These are phyloP conservation scores for Pelagophyceae sp. DNA, from an alignment of 352 stramenopile genomes.

Conservation along the genomic window DNA sequence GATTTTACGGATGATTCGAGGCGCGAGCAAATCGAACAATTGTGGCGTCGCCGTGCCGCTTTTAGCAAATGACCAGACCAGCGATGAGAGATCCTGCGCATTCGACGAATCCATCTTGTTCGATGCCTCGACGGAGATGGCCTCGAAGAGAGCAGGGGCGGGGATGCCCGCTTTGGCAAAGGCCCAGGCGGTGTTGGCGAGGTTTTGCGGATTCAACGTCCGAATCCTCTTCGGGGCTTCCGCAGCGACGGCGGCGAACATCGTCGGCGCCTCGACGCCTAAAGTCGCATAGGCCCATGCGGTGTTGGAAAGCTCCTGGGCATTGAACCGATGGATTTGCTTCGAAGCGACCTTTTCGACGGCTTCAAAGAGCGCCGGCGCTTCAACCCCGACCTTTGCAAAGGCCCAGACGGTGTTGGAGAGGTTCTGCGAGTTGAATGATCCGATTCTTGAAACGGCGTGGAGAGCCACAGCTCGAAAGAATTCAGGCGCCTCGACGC, in stretches of 20 bases:
- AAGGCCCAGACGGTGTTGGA: too few relatives aligned
- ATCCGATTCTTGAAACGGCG: too few relatives aligned
- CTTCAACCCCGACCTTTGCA: background rate
- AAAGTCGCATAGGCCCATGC: background rate
- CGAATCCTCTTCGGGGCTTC: background rate
- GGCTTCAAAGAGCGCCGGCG: background rate
- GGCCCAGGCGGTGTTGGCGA: background rate
- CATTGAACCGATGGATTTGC: background rate
- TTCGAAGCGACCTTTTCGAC: background rate
- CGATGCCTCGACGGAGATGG: too few relatives aligned
- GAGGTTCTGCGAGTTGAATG: too few relatives aligned
- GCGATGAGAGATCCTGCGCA: too few relatives aligned
- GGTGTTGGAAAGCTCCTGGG: background rate
- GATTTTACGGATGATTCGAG: too few relatives aligned
- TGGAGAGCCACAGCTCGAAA: too few relatives aligned
- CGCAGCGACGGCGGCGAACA: background rate
- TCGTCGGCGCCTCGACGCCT: background rate
- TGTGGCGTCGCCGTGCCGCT: too few relatives aligned
- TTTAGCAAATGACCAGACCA: too few relatives aligned
- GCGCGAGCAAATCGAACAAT: too few relatives aligned
- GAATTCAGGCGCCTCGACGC: too few relatives aligned
- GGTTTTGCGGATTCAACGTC: background rate
- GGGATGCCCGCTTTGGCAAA: background rate
- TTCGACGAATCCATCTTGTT: too few relatives aligned
- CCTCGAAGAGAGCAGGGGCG: background rate